Percentiles rank a stretch among this genome's conserved stretches.
phyloP scores from a whole-genome alignment of 2,329 filamentous ascomycete species.

The Tolypocladium tundrense region DNA sequence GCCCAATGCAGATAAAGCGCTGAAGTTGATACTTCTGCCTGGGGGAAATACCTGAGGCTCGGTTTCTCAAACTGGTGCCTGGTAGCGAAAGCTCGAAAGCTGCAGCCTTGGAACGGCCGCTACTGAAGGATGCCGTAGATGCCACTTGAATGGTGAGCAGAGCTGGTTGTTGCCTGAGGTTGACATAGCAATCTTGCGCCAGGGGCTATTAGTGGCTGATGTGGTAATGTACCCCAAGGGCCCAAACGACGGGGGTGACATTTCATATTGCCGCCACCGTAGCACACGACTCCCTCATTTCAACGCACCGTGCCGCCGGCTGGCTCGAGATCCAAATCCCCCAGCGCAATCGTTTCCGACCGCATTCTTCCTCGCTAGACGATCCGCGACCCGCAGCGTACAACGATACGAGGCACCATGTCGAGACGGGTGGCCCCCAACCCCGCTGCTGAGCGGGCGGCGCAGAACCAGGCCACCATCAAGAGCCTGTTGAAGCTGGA shows the following conservation, averaged over 20 bases:
- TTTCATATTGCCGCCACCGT: not conserved
- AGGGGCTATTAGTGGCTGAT: not conserved
- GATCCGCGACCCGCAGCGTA: not conserved
- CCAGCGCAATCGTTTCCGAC: not conserved
- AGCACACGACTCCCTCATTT: not conserved
- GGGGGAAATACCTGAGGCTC: not conserved
- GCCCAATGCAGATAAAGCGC: not conserved
- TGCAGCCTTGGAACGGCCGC: not conserved
- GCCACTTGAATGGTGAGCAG: not conserved
- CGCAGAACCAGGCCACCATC: conserved; percentile 87
- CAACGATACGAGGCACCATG: conserved; percentile 39
- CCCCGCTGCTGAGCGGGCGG: conserved; percentile 75
- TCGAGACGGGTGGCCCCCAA: conserved; percentile 63
- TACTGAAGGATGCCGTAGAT: not conserved
- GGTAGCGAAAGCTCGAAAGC: not conserved
- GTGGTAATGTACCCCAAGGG: conserved; percentile 1
- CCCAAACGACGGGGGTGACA: not conserved
- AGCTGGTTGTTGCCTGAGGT: conserved; percentile 7
- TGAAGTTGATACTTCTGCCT: not conserved
- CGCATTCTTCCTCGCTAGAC: not conserved
- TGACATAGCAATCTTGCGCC: not conserved
- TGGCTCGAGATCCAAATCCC: not conserved
- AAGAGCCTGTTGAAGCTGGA: conserved; percentile 93
- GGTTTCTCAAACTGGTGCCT: not conserved
- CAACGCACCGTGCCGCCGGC: not conserved